Evolutionary conservation across 176 grass and related monocot genomes (phyloP).

Genomic region (Pontederia crassipes): DNA sequence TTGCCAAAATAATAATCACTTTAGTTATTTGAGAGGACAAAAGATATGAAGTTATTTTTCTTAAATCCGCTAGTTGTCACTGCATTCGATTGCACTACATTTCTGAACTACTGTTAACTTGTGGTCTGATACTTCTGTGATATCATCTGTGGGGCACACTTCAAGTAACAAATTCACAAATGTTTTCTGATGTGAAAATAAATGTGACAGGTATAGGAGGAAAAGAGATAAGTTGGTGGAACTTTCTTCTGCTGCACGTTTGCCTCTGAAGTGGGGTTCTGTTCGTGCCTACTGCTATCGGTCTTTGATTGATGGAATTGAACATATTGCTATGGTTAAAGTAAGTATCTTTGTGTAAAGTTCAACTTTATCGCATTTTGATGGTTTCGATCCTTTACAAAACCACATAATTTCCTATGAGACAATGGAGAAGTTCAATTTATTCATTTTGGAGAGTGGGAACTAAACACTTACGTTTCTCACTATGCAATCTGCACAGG

Average conservation of each 20-base stretch:
- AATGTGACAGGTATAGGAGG: slow-evolving; percentile 78
- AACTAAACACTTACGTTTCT: not conserved
- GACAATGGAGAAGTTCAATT: not conserved
- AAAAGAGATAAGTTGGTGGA: slow-evolving; percentile 85
- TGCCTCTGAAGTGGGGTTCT: slow-evolving; percentile 83
- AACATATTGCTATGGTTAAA: slow-evolving; percentile 94
- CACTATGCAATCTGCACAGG: slow-evolving; percentile 29
- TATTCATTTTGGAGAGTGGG: not conserved
- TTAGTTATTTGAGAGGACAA: no score
- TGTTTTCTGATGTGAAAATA: slow-evolving; percentile 16
- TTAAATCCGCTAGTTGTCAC: no score
- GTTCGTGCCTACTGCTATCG: slow-evolving; percentile 82
- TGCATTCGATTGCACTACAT: no score
- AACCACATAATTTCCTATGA: not conserved
- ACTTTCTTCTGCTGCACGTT: slow-evolving; percentile 54
- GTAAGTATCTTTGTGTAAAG: slow-evolving; percentile 28
- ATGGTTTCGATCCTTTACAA: not conserved
- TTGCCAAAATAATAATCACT: no score
- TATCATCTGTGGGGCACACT: no score
- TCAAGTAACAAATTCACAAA: not conserved
- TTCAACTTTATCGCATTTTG: not conserved
- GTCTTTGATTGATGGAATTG: slow-evolving; percentile 91
- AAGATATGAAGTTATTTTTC: no score
- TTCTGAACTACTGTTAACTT: no score
- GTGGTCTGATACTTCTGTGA: no score